A percentile compares a stretch with the other conserved stretches of the same genome.
phyloP scores from a whole-genome alignment of 768 basidiomycete species.

The Hygrocybe punicea region DNA sequence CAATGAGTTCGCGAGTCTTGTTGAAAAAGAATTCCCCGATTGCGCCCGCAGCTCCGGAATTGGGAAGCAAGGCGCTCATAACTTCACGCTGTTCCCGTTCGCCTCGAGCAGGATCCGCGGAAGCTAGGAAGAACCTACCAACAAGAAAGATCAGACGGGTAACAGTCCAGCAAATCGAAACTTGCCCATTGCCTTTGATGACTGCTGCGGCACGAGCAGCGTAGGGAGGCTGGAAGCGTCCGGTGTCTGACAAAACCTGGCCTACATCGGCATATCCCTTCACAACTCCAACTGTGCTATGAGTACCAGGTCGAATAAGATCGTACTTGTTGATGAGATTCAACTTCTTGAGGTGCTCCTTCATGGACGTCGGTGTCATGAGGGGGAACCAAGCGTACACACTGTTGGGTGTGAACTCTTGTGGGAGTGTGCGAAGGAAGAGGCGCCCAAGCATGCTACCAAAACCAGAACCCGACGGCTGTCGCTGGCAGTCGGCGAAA shows the following conservation, averaged over 20 bases:
- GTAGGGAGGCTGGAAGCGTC: conserved; percentile 49
- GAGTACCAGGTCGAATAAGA: conserved; percentile 44
- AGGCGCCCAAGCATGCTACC: conserved; percentile 74
- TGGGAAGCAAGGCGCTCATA: conserved; percentile 43
- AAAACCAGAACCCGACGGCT: conserved; percentile 66
- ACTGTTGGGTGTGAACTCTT: conserved; percentile 65
- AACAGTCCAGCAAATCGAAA: not conserved
- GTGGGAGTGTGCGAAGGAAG: conserved; percentile 68
- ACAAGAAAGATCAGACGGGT: conserved; percentile 8
- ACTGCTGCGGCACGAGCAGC: conserved; percentile 50
- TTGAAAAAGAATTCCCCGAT: conserved; percentile 63
- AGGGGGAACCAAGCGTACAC: conserved; percentile 87
- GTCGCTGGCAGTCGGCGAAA: conserved; percentile 76
- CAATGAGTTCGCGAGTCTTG: conserved; percentile 58
- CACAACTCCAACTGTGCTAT: conserved; percentile 30
- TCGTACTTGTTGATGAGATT: conserved; percentile 55
- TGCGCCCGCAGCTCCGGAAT: conserved; percentile 46
- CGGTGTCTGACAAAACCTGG: conserved; percentile 47
- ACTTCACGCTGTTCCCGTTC: conserved; percentile 50
- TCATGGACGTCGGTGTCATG: conserved; percentile 73
- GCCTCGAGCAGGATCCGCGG: conserved; percentile 24
- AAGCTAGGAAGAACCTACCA: conserved; percentile 62
- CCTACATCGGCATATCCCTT: conserved; percentile 50
- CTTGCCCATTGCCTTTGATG: conserved; percentile 58
- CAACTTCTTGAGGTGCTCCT: conserved; percentile 53